Conservation (phyloP, 257 asterid species). For the Oldenlandia corymbosa region DNA sequence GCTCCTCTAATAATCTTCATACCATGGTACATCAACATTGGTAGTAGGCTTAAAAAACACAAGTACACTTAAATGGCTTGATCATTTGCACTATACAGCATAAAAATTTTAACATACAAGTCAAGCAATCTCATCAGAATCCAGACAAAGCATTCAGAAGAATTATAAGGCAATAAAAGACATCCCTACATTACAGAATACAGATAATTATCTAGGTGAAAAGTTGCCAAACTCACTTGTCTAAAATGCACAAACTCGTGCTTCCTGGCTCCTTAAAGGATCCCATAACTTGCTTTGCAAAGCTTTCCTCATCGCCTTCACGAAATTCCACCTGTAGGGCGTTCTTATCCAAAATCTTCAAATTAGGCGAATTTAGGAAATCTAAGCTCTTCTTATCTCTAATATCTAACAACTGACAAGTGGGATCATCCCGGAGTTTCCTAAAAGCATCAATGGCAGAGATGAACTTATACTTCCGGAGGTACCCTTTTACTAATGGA, state of each 20-base stretch:
- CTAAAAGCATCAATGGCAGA: constrained; percentile 80
- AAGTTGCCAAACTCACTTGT: constrained; percentile 60
- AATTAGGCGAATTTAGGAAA: constrained; percentile 61
- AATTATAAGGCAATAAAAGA: background rate
- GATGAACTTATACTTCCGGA: constrained; percentile 62
- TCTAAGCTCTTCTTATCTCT: constrained; percentile 68
- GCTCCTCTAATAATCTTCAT: background rate
- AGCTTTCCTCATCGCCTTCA: constrained; percentile 70
- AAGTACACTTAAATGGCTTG: no score
- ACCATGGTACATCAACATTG: no score
- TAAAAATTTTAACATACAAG: background rate
- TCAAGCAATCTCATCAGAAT: background rate
- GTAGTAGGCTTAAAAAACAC: no score
- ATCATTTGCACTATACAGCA: no score
- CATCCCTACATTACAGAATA: background rate
- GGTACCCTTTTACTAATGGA: constrained; percentile 60
- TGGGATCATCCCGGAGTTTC: constrained; percentile 74
- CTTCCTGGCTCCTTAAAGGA: constrained; percentile 50
- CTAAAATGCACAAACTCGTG: constrained; percentile 63
- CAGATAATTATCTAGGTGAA: background rate
- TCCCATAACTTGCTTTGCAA: constrained; percentile 54
- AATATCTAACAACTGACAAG: constrained; percentile 64
- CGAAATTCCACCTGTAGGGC: constrained; percentile 60
- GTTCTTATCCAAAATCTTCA: constrained; percentile 61
- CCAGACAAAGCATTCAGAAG: background rate